Evolutionary conservation across 148 eudicot species (phyloP), one percentile per base, ranked within the genome.

Genomic region (Persicaria maculosa): DNA sequence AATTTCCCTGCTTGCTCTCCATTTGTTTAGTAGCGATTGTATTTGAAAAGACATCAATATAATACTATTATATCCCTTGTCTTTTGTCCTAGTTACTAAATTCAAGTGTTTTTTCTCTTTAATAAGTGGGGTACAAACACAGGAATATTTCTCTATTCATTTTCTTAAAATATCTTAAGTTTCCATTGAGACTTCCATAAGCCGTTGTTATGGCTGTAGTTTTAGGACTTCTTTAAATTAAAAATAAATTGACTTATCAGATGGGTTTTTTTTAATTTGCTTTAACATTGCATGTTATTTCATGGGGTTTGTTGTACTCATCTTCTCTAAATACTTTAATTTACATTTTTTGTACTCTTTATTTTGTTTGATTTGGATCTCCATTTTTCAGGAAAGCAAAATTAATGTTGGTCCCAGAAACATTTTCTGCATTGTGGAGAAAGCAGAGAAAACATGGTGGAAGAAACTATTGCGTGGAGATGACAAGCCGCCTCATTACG

Each of bases 361-460:
- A 54, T 22, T 16, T 17, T 25, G n/a, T 20, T 46, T 62, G 9
- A 16, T 15, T 16, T 47, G 10, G 11, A 47, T 15, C 16, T 20
- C 2, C 17, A 11, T 40, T 75, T 80, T 81, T 62, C 78, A 93
- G 98, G 97, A 95, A 78, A 87, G 93, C 87, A 92, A 92, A 75
- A 87, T 90, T 75, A 95, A 85, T 79, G 78, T 82, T 31, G 93
- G 96, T 1, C 79, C 81, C 46, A 81, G 98, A 78, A 90, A 85
- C 77, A 87, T 95, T 76, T 86, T 88, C 69, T 95, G 93, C 79
- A 80, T 92, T 71, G 46, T 95, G 83, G 91, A 88, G 81, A 95
- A 95, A 80, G 92, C 83, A 16, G 98, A 92, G 81, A 74, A 74
- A 52, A 88, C 89, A 75, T 95, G 98, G 98, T 95, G 97, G 98